Evolutionary conservation across 1,139 yeast species (phyloP).

Genomic region (Keqinozyma sinolaborantium): DNA sequence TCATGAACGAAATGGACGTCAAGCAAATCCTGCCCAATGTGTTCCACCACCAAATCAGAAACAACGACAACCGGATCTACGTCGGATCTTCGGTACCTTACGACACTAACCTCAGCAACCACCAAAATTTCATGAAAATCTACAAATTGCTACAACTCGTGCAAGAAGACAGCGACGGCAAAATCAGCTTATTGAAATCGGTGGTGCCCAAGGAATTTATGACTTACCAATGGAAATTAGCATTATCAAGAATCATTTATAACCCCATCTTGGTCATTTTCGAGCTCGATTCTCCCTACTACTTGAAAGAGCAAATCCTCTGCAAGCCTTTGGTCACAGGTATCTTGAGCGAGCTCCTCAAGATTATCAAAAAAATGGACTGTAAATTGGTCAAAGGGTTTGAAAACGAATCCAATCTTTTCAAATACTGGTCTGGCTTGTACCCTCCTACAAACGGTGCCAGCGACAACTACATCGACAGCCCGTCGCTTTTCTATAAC

Average conservation of each 20-base stretch:
- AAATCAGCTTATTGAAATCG: slow-evolving; percentile 45
- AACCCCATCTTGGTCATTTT: slow-evolving; percentile 72
- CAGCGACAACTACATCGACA: slow-evolving; percentile 32
- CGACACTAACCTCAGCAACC: slow-evolving; percentile 9
- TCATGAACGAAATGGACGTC: slow-evolving; percentile 64
- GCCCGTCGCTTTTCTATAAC: slow-evolving; percentile 59
- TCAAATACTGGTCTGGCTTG: slow-evolving; percentile 49
- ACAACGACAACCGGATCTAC: slow-evolving; percentile 37
- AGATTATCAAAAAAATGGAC: slow-evolving; percentile 76
- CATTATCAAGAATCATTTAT: slow-evolving; percentile 73
- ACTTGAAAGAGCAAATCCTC: slow-evolving; percentile 61
- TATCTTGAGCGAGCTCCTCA: slow-evolving; percentile 66
- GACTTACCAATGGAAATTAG: slow-evolving; percentile 81
- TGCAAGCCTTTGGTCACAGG: slow-evolving; percentile 87
- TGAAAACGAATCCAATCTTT: slow-evolving; percentile 59
- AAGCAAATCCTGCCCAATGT: slow-evolving; percentile 29
- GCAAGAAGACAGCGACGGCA: slow-evolving; percentile 28
- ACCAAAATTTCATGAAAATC: slow-evolving; percentile 22
- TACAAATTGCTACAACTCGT: slow-evolving; percentile 32
- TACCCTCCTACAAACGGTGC: slow-evolving; percentile 26
- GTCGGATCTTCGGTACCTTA: slow-evolving; percentile 29
- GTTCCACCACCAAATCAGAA: slow-evolving; percentile 25
- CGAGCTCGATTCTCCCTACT: slow-evolving; percentile 62
- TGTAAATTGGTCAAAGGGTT: slow-evolving; percentile 64
- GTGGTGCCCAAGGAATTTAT: slow-evolving; percentile 56